Evolutionary conservation across 441 rosid genomes (phyloP), one percentile per base, ranked within the genome.

Genomic region (Gossypium schwendimanii): DNA sequence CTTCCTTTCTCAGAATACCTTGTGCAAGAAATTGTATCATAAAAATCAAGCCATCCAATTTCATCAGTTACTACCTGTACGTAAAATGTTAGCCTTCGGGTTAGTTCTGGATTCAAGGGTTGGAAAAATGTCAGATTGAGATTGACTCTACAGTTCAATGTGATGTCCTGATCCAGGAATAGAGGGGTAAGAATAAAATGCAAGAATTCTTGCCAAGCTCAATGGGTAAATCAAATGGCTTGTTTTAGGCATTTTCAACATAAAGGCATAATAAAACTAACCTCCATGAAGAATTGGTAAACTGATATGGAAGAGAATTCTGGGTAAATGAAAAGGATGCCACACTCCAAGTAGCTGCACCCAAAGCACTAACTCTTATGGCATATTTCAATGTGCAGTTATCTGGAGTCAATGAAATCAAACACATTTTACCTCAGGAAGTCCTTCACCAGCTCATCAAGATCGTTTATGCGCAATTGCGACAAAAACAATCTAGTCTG

Each of bases 11-110:
- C 89, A 45, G 75, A 84, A 45, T 73, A 73, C 77, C 69, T 63
- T 14, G 65, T 21, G 61, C 58, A 62, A 78, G 71, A 55, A 71
- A 52, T 76, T 55, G 78, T 36, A 45, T 81, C 82, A 63, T 86
- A 88, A 75, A 89, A 84, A 71, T 88, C 92, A 21, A 89, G 87
- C 92, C 95, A 89, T 70, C 87, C 91, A 23, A 89, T 85, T 82
- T 89, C 92, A 77, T 89, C 91, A 5, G 70, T 79, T 45, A 88
- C 87, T 61, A 89, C 66, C 92, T 89, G 80, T 57, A 69, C 73
- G 47, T 55, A 65, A 44, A 52, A 31, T 50, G 58, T 61, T 24
- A 21, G 44, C 24, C 2, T 26, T 60, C 6, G 3, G 4, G 4
- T 72, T 71, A 23, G 33, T 17, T 60, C 18, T 53, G 60, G 47